A percentile compares a stretch with the other conserved stretches of the same genome.
These are phyloP conservation scores for Parmales sp. DNA, from an alignment of 108 stramenopile species.

Conservation along the genomic window DNA sequence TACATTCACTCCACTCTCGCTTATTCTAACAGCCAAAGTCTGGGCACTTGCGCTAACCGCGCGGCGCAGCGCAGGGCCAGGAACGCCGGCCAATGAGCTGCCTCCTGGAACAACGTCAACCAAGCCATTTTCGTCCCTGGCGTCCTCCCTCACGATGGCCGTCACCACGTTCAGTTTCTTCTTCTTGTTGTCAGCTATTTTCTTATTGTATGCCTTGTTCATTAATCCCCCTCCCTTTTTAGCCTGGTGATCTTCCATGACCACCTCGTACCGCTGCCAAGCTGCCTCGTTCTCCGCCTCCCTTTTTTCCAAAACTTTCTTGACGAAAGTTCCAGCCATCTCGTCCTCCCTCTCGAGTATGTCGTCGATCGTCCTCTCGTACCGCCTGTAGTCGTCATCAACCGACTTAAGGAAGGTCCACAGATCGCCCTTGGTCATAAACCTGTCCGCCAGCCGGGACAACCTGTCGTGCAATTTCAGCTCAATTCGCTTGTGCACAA, in stretches of 20 bases:
- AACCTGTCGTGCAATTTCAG: conserved; percentile 25
- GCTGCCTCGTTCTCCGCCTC: conserved; percentile 10
- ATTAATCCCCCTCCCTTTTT: background rate
- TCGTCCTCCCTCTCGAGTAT: conserved; percentile 29
- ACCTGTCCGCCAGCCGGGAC: conserved; percentile 23
- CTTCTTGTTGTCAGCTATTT: background rate
- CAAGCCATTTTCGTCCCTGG: background rate
- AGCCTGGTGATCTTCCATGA: background rate
- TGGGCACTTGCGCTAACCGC: background rate
- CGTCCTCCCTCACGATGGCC: background rate
- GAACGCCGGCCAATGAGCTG: background rate
- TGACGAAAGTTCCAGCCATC: conserved; percentile 29
- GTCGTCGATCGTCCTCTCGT: conserved; percentile 23
- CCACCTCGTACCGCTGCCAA: background rate
- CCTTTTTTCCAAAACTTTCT: conserved; percentile 18
- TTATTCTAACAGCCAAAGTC: background rate
- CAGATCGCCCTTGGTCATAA: conserved; percentile 23
- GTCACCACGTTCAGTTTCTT: background rate
- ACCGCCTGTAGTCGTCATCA: conserved; percentile 31
- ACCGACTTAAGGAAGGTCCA: conserved; percentile 28
- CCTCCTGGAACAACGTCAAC: conserved; percentile 2
- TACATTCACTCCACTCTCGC: background rate
- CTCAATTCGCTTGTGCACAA: conserved; percentile 16
- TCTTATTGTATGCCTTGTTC: background rate
- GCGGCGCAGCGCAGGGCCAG: background rate